Conservation (phyloP, 2,329 filamentous ascomycete genomes). For the Botrytis fragariae region DNA sequence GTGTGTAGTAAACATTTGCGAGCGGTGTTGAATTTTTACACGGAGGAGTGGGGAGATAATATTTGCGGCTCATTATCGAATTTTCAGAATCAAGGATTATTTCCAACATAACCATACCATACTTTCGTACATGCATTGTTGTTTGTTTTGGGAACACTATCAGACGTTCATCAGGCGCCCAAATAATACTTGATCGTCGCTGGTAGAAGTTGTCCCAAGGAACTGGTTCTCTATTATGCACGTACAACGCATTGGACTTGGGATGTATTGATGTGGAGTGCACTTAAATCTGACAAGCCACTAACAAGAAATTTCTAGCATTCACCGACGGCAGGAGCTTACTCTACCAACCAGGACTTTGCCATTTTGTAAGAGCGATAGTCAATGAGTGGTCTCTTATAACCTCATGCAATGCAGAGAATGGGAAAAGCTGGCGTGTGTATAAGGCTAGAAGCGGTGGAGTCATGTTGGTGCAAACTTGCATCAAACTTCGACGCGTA, state of each 20-base stretch:
- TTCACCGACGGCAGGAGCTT: neutral
- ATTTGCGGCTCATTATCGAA: conserved; percentile 13
- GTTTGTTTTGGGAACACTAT: neutral
- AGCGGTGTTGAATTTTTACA: conserved; percentile 5
- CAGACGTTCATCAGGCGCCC: neutral
- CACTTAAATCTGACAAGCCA: conserved; percentile 19
- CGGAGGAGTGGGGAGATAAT: conserved; percentile 5
- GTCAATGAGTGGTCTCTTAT: neutral
- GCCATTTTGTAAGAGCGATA: neutral
- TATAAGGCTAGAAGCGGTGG: conserved; percentile 29
- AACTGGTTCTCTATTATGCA: conserved; percentile 17
- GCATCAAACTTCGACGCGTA: conserved; percentile 16
- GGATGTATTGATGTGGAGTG: conserved; percentile 13
- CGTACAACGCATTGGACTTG: conserved; percentile 19
- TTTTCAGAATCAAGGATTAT: conserved; percentile 29
- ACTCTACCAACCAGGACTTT: neutral
- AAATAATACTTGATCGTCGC: conserved; percentile 5
- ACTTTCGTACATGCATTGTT: conserved; percentile 6
- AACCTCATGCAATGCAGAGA: conserved; percentile 30
- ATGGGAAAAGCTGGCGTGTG: conserved; percentile 23
- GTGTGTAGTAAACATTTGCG: conserved; percentile 4
- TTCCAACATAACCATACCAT: conserved; percentile 13
- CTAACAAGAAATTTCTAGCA: conserved; percentile 14
- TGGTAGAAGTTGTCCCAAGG: conserved; percentile 17
- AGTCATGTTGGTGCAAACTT: conserved; percentile 17